Evolutionary conservation across 2,329 filamentous ascomycete species (phyloP), one percentile per base, ranked within the genome.

Genomic region (Hymenoscyphus repandus): DNA sequence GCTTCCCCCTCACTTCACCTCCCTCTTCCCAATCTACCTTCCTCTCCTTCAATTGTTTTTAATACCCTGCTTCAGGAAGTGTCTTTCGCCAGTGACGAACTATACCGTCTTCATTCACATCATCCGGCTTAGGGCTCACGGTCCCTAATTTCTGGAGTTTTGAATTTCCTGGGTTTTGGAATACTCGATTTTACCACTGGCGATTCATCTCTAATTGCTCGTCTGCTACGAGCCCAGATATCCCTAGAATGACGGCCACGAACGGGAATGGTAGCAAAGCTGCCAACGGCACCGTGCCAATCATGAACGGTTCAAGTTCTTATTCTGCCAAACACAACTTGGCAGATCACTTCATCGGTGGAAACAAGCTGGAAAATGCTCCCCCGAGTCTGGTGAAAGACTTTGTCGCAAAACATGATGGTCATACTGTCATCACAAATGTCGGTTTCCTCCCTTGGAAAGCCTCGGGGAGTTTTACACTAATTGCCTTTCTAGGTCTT

Each of bases 371-470:
- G 58, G 83, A 83, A 58, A 86, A 86, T 68, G 93, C 93, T 45
- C 74, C 87, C 40, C 80, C 90, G 34, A 86, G 91, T 69, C 86
- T 85, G 66, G 89, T 99, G 56, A 97, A 96, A 79, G 92, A 99
- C 72, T 99, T 97, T 74, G 92, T 99, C 43, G 82, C 88, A 47
- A 77, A 80, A 54, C 79, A 95, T 71, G 88, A 91, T 66, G 93
- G 93, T 55, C 93, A 99, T 78, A 97, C 93, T 17, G 92, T 97
- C 70, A 99, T 99, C 68, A 96, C 90, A 66, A 97, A 91, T 69
- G 93, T 97, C 72, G 78, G 90, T 56, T 52, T 34, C 9, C 22
- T 36, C 7, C 33, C 7, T 9, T 32, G 6, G 22, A 10, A 12
- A 15, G n/a, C 30, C 10, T 39, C 5, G 18, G 3, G 33, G 33